Evolutionary conservation across 176 grass and related monocot species (phyloP).

Genomic region (Puccinellia tenuiflora): DNA sequence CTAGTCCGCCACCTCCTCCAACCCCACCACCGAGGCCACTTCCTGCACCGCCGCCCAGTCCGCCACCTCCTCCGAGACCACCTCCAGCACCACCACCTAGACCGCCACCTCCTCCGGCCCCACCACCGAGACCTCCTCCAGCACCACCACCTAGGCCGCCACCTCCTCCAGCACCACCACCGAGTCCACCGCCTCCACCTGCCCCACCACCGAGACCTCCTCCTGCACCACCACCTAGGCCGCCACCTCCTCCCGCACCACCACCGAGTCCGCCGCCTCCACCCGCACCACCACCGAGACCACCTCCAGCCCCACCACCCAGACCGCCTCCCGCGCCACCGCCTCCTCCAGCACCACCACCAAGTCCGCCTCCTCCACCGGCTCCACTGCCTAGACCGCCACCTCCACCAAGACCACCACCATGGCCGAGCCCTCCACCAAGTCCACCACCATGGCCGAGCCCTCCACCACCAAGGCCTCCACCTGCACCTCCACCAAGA

Average conservation of each 20-base stretch:
- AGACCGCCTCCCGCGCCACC: conserved; percentile 14
- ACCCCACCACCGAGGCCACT: not conserved
- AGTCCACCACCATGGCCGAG: conserved; percentile 3
- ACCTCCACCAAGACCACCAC: conserved; percentile 31
- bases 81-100: conserved; percentile 6
- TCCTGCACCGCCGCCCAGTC: not conserved
- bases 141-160: conserved; percentile 20
- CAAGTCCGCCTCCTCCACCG: conserved; percentile 24
- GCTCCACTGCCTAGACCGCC: conserved; percentile 14
- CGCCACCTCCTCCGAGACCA: not conserved
- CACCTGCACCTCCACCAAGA: conserved; percentile 20
- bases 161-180: too few relatives aligned
- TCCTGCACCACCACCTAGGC: conserved; percentile 6
- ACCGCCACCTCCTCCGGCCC: conserved; percentile 7
- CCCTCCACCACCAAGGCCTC: conserved; percentile 28
- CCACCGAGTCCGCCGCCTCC: not conserved
- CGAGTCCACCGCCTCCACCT: conserved; percentile 18
- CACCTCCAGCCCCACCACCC: conserved; percentile 10
- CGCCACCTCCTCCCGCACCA: conserved; percentile 8
- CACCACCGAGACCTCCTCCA: conserved; percentile 13
- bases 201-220: conserved; percentile 6
- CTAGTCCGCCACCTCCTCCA: not conserved
- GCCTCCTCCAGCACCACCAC: conserved; percentile 13
- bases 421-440: conserved; percentile 23
- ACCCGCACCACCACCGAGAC: conserved; percentile 11